A percentile compares a stretch with the other conserved stretches of the same genome.
Evolutionary conservation across 2,329 filamentous ascomycete species (phyloP).

Genomic region (Colletotrichum trifolii): DNA sequence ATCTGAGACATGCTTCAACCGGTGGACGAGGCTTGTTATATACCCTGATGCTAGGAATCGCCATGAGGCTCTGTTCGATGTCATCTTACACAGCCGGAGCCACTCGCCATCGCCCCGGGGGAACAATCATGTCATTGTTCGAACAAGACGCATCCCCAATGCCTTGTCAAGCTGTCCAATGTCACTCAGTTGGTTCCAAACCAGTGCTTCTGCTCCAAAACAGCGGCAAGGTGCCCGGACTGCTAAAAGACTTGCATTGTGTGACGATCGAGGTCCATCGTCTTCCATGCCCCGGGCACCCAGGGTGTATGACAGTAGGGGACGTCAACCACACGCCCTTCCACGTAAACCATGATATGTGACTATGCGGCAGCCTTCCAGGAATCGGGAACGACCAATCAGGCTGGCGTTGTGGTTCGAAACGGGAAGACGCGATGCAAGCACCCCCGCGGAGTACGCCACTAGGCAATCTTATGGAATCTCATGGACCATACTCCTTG

Average conservation of each 20-base stretch:
- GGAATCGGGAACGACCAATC: conserved; percentile 29
- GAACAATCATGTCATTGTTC: too few relatives aligned
- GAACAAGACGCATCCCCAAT: too few relatives aligned
- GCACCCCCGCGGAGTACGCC: conserved; percentile 8
- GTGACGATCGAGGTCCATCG: not conserved
- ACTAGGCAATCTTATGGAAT: conserved; percentile 25
- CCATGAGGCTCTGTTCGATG: too few relatives aligned
- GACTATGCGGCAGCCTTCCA: conserved; percentile 25
- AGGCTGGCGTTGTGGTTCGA: conserved; percentile 5
- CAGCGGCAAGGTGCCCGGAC: not conserved
- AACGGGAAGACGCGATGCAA: conserved; percentile 13
- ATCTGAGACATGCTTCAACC: too few relatives aligned
- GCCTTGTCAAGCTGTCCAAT: not conserved
- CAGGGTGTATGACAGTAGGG: not conserved
- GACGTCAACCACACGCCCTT: not conserved
- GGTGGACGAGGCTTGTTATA: too few relatives aligned
- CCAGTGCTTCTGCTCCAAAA: not conserved
- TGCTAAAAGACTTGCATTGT: conserved; percentile 11
- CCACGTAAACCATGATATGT: not conserved
- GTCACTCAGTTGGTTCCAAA: conserved; percentile 7
- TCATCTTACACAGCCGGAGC: too few relatives aligned
- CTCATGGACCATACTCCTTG: not conserved
- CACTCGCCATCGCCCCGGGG: too few relatives aligned
- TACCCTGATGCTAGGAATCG: too few relatives aligned
- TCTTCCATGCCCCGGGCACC: conserved; percentile 10